Base-by-base conservation (phyloP, 208 protist species). In the Borovskyia barvae region DNA sequence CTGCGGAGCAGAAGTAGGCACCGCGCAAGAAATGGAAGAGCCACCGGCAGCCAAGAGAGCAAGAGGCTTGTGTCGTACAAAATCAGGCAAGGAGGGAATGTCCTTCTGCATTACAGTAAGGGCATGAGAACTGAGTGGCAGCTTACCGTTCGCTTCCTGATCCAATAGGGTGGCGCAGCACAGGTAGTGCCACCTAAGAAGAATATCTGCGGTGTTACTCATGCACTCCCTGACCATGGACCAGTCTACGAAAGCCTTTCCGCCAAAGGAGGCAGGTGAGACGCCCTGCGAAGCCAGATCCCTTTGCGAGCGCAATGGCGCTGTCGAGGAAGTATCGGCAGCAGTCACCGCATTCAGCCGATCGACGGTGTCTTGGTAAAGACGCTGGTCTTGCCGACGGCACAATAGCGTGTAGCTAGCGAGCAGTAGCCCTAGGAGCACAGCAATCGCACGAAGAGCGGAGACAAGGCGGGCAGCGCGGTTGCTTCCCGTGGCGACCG, bases 101-200 rank as follows among this genome's bases (percentile, higher is more conserved):
- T n/a, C n/a, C n/a, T n/a, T n/a, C n/a, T n/a, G n/a, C n/a, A n/a
- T n/a, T n/a, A n/a, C n/a, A n/a, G n/a, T n/a, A n/a, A n/a, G n/a
- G n/a, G n/a, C n/a, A n/a, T n/a, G n/a, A n/a, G n/a, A n/a, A n/a
- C n/a, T n/a, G n/a, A n/a, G n/a, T n/a, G n/a, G n/a, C n/a, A n/a
- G n/a, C n/a, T n/a, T n/a, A 19, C 6, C 33, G 32, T 47, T 19
- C 20, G 26, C 28, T 22, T 52, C 65, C 55, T 66, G 51, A 60
- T 69, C 62, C 12, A 51, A 50, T 3, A 75, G 39, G 9, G 68
- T 6, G 22, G 43, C 66, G 40, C 73, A 70, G 41, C 62, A 65
- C 17, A 57, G 63, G 30, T 47, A 51, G 57, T 80, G 73, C 73
- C 73, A 80, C 20, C 55, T 47, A 5, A 48, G 37, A 19, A 74